phyloP scores from a whole-genome alignment of 257 asterid genomes.

The Lycium barbarum region DNA sequence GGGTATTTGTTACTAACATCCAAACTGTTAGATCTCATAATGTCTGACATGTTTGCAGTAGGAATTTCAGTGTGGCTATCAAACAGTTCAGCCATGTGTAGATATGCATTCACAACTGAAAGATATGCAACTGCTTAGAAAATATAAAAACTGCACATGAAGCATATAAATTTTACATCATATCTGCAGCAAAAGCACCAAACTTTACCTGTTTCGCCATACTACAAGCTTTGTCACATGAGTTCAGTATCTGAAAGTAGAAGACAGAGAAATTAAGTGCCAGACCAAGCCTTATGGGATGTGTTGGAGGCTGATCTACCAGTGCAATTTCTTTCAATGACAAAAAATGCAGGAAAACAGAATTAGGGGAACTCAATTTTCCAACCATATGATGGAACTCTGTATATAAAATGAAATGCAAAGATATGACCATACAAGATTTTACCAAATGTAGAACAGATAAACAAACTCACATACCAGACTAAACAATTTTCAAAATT shows the following conservation, averaged over 20 bases:
- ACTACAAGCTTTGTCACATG: slow-evolving; percentile 55
- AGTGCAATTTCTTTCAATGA: slow-evolving; percentile 51
- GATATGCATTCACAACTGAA: no score
- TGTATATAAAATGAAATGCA: background rate
- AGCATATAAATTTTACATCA: no score
- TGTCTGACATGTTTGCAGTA: slow-evolving; percentile 69
- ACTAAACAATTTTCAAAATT: background rate
- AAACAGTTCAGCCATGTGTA: no score
- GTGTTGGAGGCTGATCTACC: slow-evolving; percentile 54
- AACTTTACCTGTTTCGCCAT: slow-evolving; percentile 57
- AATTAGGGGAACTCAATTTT: slow-evolving; percentile 19
- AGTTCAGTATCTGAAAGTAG: slow-evolving; percentile 59
- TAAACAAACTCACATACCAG: background rate
- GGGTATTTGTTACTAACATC: slow-evolving; percentile 58
- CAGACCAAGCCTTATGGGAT: slow-evolving; percentile 59
- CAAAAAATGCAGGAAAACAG: slow-evolving; percentile 14
- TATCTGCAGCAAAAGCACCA: background rate
- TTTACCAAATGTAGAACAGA: background rate
- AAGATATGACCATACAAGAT: slow-evolving; percentile 1
- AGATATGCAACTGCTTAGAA: background rate
- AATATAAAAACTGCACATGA: background rate
- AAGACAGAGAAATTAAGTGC: slow-evolving; percentile 59
- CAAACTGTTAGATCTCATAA: slow-evolving; percentile 88
- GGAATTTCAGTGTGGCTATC: slow-evolving; percentile 64
- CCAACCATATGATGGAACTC: background rate